phyloP scores from a whole-genome alignment of 257 asterid species.

The Rehmannia glutinosa region DNA sequence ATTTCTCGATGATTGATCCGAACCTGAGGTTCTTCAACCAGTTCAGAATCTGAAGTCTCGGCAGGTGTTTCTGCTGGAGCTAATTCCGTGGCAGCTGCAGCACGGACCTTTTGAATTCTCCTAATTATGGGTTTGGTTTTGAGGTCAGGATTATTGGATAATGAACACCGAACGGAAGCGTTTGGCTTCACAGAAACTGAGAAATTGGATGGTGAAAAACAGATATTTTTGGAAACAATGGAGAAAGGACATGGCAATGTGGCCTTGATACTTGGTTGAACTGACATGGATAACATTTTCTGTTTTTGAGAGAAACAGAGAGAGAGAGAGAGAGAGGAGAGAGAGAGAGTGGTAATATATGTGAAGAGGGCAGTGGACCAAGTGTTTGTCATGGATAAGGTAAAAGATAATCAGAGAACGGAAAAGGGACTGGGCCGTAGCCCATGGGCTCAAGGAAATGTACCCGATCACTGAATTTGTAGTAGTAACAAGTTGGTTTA shows the following conservation, averaged over 20 bases:
- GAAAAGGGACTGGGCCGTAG: background rate
- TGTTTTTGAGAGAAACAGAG: background rate
- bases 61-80: constrained; percentile 21
- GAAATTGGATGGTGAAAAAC: constrained; percentile 20
- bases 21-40: constrained; percentile 27
- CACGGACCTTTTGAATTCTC: constrained; percentile 27
- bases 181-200: constrained; percentile 20
- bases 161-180: constrained; percentile 11
- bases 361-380: background rate
- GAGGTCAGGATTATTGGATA: constrained; percentile 15
- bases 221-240: constrained; percentile 31
- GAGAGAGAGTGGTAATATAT: background rate
- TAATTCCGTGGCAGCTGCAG: constrained; percentile 32
- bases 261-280: constrained; percentile 30
- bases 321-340: background rate
- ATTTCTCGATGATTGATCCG: background rate
- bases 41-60: constrained; percentile 20
- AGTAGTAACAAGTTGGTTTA: too few species aligned
- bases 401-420: background rate
- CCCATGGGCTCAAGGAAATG: background rate
- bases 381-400: background rate
- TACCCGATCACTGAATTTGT: too few species aligned
- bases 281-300: constrained; percentile 36
- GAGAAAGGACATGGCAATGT: constrained; percentile 28
- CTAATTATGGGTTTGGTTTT: constrained; percentile 16